Base-by-base conservation (phyloP, 2,329 filamentous ascomycete species). In the Chaetomium sp. region DNA sequence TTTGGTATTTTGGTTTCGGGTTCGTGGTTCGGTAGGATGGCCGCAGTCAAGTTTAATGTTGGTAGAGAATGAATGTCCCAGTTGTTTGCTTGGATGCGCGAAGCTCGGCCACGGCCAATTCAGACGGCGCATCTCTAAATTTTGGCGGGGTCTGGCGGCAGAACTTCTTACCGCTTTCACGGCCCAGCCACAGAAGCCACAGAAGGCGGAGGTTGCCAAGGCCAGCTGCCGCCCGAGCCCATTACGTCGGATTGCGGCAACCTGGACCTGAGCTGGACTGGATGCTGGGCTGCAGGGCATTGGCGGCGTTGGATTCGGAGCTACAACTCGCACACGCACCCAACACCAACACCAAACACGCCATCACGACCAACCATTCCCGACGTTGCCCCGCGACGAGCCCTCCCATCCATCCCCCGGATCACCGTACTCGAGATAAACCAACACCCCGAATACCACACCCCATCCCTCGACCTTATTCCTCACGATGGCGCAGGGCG, bases 401-500 rank as follows among this genome's bases (percentile, higher is more conserved):
- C 33, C 23, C 33, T 12, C n/a, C n/a, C n/a, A n/a, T n/a, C 33
- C 13, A 38, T 25, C 6, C 49, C 27, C 42, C 10, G 45, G 13
- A 13, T n/a, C 42, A 29, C 33, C 38, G 38, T 31, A 33, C 29
- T 33, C 23, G 31, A 31, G 12, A 38, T n/a, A 6, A 42, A 27
- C 49, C 25, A 6, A 42, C 21, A 57, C 16, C 10, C n/a, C 35
- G n/a, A 31, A 49, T 51, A 57, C 50, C 27, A 62, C 64, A 29
- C n/a, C n/a, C n/a, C 27, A 62, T 27, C 60, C 9, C 54, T 16
- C 63, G 57, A 27, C 4, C 42, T 61, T 31, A 47, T 25, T 56
- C 33, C 29, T 35, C 57, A 67, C 71, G 69, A 87, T 87, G 85
- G 83, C 84, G 73, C 83, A 82, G 72, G 83, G 79, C 78, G 83